Conservation (phyloP, 108 stramenopile species). For the Cyclotella distinguenda region DNA sequence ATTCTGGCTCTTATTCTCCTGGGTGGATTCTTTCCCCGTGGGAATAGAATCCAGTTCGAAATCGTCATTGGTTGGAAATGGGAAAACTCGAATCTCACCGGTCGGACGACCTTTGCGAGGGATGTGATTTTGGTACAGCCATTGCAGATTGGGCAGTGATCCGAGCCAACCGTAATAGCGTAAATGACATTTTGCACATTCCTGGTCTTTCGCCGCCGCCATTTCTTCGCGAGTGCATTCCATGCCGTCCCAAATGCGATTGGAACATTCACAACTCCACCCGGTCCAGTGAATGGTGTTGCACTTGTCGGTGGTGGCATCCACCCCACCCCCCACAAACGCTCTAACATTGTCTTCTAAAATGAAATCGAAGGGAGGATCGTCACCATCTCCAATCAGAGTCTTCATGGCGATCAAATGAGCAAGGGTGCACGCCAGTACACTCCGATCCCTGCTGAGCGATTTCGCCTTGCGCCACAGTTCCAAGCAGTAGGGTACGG, state of each 20-base stretch:
- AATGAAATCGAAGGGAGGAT: slow-evolving; percentile 68
- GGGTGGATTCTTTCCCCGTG: slow-evolving; percentile 2
- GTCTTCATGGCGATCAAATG: slow-evolving; percentile 82
- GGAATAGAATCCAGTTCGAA: slow-evolving; percentile 38
- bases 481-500: slow-evolving; percentile 72
- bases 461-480: slow-evolving; percentile 82
- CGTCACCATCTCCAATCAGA: slow-evolving; percentile 36
- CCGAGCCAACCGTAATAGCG: slow-evolving; percentile 87
- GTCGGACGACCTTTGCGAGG: slow-evolving; percentile 41
- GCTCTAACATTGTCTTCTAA: slow-evolving; percentile 86
- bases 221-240: slow-evolving; percentile 26
- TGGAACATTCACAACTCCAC: slow-evolving; percentile 57
- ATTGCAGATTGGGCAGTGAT: slow-evolving; percentile 68
- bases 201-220: not conserved
- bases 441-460: slow-evolving; percentile 76
- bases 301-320: not conserved
- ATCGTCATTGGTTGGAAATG: slow-evolving; percentile 65
- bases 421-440: slow-evolving; percentile 78
- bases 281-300: slow-evolving; percentile 2
- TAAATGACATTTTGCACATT: slow-evolving; percentile 54
- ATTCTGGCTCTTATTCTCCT: not conserved
- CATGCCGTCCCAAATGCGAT: slow-evolving; percentile 60
- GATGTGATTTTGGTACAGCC: slow-evolving; percentile 62
- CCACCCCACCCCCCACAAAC: slow-evolving; percentile 29
- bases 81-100: slow-evolving; percentile 39